Evolutionary conservation across 2,329 filamentous ascomycete genomes (phyloP).

Genomic region (Alternaria gaisen): DNA sequence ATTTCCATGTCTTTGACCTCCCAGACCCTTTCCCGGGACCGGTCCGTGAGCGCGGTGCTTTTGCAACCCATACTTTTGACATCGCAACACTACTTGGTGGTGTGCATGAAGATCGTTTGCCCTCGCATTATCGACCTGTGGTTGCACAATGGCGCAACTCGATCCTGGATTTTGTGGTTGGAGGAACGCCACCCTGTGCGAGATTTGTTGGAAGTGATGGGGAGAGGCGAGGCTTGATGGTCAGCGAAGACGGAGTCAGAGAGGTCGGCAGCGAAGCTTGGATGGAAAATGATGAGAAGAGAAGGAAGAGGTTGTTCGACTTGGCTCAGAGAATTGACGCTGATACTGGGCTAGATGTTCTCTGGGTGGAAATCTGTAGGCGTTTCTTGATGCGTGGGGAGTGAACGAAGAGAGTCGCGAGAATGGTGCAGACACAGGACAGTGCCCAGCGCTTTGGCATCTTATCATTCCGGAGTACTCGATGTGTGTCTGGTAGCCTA

Average conservation of each 20-base stretch:
- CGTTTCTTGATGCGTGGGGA: constrained; percentile 30
- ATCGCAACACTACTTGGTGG: constrained; percentile 27
- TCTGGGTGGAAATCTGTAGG: constrained; percentile 27
- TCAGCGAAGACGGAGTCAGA: constrained; percentile 17
- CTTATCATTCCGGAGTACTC: background rate
- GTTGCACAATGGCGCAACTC: constrained; percentile 19
- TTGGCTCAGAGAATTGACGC: constrained; percentile 19
- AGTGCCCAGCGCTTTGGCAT: background rate
- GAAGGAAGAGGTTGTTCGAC: constrained; percentile 20
- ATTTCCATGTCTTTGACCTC: constrained; percentile 30
- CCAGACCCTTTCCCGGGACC: constrained; percentile 26
- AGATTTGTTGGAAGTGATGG: constrained; percentile 11
- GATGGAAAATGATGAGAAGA: constrained; percentile 10
- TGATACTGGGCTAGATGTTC: constrained; percentile 20
- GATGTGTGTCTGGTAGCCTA: background rate
- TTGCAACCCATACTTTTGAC: constrained; percentile 31
- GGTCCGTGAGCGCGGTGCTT: constrained; percentile 17
- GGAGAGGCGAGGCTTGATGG: constrained; percentile 11
- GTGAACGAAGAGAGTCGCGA: constrained; percentile 55
- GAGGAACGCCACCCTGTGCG: constrained; percentile 18
- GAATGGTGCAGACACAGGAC: background rate
- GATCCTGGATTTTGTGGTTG: constrained; percentile 22
- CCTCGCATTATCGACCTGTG: constrained; percentile 14
- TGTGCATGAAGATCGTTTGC: constrained; percentile 19
- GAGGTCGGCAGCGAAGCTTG: constrained; percentile 19